These are phyloP conservation scores for Cyclanthera cordifolia DNA, from an alignment of 306 rosid species.

Conservation along the genomic window DNA sequence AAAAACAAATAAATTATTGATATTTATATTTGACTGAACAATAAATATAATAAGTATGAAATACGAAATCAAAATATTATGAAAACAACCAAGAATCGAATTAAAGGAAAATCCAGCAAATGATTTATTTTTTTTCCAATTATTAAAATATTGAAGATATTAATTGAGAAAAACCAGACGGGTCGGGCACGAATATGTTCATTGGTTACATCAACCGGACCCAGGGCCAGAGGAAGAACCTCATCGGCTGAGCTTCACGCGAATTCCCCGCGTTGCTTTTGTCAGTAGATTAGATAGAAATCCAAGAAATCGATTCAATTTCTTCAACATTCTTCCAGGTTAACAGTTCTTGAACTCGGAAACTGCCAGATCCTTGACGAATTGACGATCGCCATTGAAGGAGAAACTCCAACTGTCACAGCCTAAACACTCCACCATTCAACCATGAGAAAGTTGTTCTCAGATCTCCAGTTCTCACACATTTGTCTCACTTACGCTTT, in stretches of 20 bases:
- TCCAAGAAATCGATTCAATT: neutral
- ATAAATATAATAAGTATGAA: too few relatives aligned
- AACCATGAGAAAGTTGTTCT: slow-evolving; percentile 15
- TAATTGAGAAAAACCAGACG: too few relatives aligned
- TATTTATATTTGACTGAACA: too few relatives aligned
- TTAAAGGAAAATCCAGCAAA: too few relatives aligned
- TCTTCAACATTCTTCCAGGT: neutral
- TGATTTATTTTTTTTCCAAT: too few relatives aligned
- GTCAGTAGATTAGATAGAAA: neutral
- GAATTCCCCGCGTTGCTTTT: neutral
- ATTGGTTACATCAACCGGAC: neutral
- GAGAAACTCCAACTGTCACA: neutral
- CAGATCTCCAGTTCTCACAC: neutral
- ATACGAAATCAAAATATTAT: too few relatives aligned
- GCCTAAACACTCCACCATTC: neutral
- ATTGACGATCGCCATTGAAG: neutral
- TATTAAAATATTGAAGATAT: too few relatives aligned
- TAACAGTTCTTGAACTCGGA: neutral
- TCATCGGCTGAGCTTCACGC: neutral
- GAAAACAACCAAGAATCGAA: too few relatives aligned
- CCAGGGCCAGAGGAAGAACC: neutral
- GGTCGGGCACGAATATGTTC: neutral
- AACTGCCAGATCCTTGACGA: neutral
- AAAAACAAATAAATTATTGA: too few relatives aligned
- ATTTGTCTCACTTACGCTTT: neutral